phyloP scores from a whole-genome alignment of 805 yeast species.

The Myxozyma vanderwaltii region DNA sequence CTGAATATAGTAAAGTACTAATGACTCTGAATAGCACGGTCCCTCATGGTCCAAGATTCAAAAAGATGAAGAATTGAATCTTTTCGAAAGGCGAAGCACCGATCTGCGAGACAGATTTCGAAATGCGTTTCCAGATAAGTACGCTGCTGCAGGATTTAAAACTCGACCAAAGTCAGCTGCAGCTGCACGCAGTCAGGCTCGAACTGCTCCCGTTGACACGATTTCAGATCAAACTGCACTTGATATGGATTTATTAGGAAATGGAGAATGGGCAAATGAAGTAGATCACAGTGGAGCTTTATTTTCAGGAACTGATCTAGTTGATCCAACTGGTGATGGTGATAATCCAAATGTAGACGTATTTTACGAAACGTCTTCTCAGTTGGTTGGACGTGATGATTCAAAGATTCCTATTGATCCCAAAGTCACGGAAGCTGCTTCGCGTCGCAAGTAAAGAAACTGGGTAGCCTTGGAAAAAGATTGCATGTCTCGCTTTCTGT shows the following conservation, averaged over 20 bases:
- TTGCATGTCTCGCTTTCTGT: background rate
- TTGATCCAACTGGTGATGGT: conserved; percentile 19
- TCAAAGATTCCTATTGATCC: conserved; percentile 31
- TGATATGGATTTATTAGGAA: conserved; percentile 21
- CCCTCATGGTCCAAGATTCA: conserved; percentile 52
- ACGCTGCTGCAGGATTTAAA: conserved; percentile 50
- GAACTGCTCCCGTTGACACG: conserved; percentile 23
- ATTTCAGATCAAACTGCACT: conserved; percentile 10
- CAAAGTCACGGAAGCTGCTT: conserved; percentile 29
- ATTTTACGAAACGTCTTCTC: conserved; percentile 23
- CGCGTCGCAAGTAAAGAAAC: conserved; percentile 25
- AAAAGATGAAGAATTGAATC: conserved; percentile 45
- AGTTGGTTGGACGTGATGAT: conserved; percentile 18
- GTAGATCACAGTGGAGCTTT: conserved; percentile 23
- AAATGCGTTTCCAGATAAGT: conserved; percentile 50
- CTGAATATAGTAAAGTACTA: too few species aligned
- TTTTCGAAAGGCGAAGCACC: conserved; percentile 47
- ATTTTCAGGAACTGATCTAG: conserved; percentile 23
- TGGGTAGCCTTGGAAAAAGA: background rate
- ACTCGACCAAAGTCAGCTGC: conserved; percentile 27
- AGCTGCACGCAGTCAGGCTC: conserved; percentile 23
- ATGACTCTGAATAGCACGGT: conserved; percentile 47
- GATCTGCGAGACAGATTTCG: conserved; percentile 50
- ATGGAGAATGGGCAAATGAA: conserved; percentile 21
- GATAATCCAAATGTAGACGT: conserved; percentile 6